A percentile compares a stretch with the other conserved stretches of the same genome.
Conservation (phyloP, 1,284 basidiomycete genomes). For the Quambalaria eucalypti region DNA sequence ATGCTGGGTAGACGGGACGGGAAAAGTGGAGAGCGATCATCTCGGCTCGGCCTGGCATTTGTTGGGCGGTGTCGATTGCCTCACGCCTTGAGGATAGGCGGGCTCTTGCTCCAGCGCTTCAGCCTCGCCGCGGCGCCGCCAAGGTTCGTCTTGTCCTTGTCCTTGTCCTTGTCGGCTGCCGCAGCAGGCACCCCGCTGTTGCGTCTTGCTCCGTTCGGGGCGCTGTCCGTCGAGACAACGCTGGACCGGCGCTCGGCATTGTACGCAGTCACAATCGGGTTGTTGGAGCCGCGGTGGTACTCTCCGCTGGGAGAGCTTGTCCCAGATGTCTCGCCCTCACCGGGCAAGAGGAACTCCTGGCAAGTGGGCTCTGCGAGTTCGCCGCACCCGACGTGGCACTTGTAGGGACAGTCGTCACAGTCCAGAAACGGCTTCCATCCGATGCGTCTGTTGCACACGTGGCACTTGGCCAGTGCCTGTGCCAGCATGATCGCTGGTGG, state of each 20-base stretch:
- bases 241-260: background rate
- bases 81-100: too few species aligned
- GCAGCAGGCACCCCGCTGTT: background rate
- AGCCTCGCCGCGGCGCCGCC: too few species aligned
- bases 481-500: conserved; percentile 38
- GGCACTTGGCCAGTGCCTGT: conserved; percentile 39
- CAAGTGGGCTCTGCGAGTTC: conserved; percentile 35
- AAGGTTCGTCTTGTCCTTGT: background rate
- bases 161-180: background rate
- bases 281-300: background rate
- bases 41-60: too few species aligned
- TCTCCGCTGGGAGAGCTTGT: background rate
- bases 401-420: conserved; percentile 42
- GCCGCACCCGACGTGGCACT: conserved; percentile 37
- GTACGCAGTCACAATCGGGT: background rate
- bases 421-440: conserved; percentile 42
- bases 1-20: too few species aligned
- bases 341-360: conserved; percentile 27
- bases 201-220: background rate
- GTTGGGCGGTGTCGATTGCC: too few species aligned
- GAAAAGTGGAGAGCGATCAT: too few species aligned
- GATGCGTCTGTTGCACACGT: conserved; percentile 33
- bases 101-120: background rate
- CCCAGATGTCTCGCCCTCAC: background rate
- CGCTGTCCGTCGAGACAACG: background rate